Conservation (phyloP, 2,329 filamentous ascomycete species). For the Blumeriella jaapii region DNA sequence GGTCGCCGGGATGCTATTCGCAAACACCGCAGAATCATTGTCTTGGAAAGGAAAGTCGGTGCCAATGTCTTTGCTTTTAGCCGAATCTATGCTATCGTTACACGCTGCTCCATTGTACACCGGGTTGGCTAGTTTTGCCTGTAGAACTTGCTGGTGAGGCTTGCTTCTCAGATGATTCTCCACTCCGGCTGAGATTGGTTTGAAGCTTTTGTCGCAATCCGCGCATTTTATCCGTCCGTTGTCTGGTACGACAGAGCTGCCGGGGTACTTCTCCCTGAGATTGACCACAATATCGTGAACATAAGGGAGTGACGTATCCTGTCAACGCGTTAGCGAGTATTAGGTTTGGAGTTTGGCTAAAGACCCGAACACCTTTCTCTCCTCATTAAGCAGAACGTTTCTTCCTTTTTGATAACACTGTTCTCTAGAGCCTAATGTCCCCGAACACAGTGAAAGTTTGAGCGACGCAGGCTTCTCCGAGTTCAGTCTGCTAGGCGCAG, state of each 20-base stretch:
- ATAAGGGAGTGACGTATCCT: constrained; percentile 1
- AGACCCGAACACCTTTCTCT: constrained; percentile 1
- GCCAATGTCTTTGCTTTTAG: not conserved
- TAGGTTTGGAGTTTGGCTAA: not conserved
- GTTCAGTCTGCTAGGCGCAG: not conserved
- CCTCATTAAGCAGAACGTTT: not conserved
- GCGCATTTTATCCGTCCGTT: constrained; percentile 7
- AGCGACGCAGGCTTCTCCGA: not conserved
- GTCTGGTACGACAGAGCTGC: constrained; percentile 1
- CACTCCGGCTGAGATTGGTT: not conserved
- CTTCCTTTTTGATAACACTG: not conserved
- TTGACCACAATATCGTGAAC: not conserved
- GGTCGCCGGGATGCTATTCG: not conserved
- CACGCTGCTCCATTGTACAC: too few species aligned
- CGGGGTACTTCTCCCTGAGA: constrained; percentile 2
- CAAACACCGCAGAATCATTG: not conserved
- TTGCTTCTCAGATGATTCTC: constrained; percentile 8
- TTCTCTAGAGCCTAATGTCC: not conserved
- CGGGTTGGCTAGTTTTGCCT: not conserved
- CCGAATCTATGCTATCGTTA: not conserved
- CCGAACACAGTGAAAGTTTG: not conserved
- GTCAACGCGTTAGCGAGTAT: not conserved
- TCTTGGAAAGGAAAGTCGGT: constrained; percentile 1
- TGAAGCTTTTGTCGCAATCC: constrained; percentile 2
- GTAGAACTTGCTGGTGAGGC: not conserved